Base-by-base conservation (phyloP, 2,329 filamentous ascomycete species). In the Trichophyton equinum region DNA sequence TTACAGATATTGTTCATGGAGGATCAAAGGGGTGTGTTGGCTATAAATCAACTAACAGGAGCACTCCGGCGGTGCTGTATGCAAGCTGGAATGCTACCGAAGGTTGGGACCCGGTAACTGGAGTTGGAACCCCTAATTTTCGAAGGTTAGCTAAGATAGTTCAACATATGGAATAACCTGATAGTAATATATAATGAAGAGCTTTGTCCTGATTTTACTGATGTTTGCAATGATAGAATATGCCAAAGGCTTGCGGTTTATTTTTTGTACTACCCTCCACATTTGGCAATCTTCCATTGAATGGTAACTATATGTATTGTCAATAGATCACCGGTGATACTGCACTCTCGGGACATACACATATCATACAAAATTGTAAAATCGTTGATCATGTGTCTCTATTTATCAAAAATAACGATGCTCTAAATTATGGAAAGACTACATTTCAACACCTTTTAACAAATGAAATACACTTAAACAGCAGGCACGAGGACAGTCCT, bases 31-130 rank as follows among this genome's bases (percentile, higher is more conserved):
- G 79, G 20, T 81, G 79, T 66, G 70, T 67, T 3, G 74, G 76
- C 0, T 66, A 67, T 0, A 74, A 75, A 9, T 73, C 71, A 57
- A 69, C 71, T 13, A 73, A 73, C 2, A 65, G 74, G 3, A 36
- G 62, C 0, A 71, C 77, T 33, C 75, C 73, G 1, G 66, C 65
- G 57, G 73, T 81, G 2, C 74, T 72, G 1, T 71, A 75, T 65
- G 78, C 78, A 0, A 73, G 75, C 38, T 81, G 78, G 78, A 79
- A 79, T 69, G 78, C 79, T 20, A 79, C 76, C 0, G 63, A 68
- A 33, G 78, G 77, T 1, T 80, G 78, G 78, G 78, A 80, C 66
- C 77, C 78, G 0, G 77, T 75, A 2, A 80, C 78, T 6, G 78
- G 78, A n/a, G 58, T 75, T 25, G 74, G 70, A 11, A 72, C 70